Evolutionary conservation across 2,329 filamentous ascomycete genomes (phyloP), one percentile per base, ranked within the genome.

Genomic region (Phaeosphaeriaceae sp.): DNA sequence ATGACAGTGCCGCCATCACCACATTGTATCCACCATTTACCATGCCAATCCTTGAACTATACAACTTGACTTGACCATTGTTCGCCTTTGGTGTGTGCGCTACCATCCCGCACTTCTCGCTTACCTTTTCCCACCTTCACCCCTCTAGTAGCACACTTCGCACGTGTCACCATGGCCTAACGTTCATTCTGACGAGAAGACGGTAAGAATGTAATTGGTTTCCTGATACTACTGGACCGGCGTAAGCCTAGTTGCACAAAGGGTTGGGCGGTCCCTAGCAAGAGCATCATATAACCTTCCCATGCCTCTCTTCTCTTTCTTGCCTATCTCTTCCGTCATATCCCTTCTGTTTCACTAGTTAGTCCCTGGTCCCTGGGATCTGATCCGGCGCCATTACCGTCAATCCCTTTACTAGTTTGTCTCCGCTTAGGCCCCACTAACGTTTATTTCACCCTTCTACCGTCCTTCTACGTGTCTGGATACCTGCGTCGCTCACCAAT

Each of bases 1-100:
- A 73, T 71, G 66, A 70, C 59, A 70, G 67, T 70, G 66, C 64
- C 60, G 51, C 50, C 50, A 64, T 57, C 60, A 61, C 49, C 52
- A 59, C 60, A 55, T 54, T 56, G 48, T 48, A 23, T 41, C 48
- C 43, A 46, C 50, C 46, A 61, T 61, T 49, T 59, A 54, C 56
- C 50, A 45, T 59, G 54, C 56, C 49, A 45, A 52, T 41, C 44
- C 33, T 42, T 21, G 23, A 13, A 29, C 42, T 45, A 50, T 47
- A 46, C 43, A 55, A 45, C 47, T 50, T 52, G 46, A 45, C 46
- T 50, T 51, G 46, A 44, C 46, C 43, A 57, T 57, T 26, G 11
- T 26, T 62, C 42, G 56, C 52, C 60, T 37, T 41, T 43, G 42
- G 56, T 50, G 58, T 48, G 56, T 50, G 37, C 46, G 50, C 51